Percentiles rank a stretch among this genome's conserved stretches.
These are phyloP conservation scores for Babesia bovis DNA, from an alignment of 169 alveolate genomes.

Conservation along the genomic window DNA sequence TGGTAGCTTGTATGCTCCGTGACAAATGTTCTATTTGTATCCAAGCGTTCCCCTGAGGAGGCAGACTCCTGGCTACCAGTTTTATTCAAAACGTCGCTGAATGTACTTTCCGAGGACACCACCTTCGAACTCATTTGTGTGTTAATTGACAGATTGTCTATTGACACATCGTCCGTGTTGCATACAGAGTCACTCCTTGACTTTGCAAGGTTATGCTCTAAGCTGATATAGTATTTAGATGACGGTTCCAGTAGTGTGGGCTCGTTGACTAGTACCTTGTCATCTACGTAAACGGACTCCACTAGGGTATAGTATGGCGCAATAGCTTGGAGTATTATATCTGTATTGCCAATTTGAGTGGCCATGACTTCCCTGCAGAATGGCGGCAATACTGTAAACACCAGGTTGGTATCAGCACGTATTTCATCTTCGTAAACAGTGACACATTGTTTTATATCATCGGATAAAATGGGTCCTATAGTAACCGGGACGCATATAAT, in stretches of 20 bases:
- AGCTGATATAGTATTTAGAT: background rate
- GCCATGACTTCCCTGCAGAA: conserved; percentile 20
- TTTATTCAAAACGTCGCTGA: too few species aligned
- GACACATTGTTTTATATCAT: background rate
- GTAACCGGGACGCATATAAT: conserved; percentile 5
- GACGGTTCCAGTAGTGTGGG: conserved; percentile 26
- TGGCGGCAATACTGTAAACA: conserved; percentile 11
- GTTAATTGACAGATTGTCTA: too few species aligned
- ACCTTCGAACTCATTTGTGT: too few species aligned
- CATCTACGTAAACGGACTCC: conserved; percentile 5
- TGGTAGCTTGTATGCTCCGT: background rate
- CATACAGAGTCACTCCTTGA: background rate
- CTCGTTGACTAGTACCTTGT: background rate
- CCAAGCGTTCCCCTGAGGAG: background rate
- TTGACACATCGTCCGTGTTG: too few species aligned
- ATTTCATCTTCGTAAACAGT: background rate
- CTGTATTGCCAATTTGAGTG: background rate
- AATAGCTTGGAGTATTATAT: conserved; percentile 8
- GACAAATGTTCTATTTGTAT: too few species aligned
- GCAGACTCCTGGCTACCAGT: background rate
- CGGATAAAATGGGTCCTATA: background rate
- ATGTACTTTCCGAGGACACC: too few species aligned
- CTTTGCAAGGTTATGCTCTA: background rate
- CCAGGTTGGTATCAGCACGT: background rate
- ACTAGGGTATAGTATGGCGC: conserved; percentile 16